Conservation (phyloP, 768 basidiomycete species). For the Jaapia argillacea region DNA sequence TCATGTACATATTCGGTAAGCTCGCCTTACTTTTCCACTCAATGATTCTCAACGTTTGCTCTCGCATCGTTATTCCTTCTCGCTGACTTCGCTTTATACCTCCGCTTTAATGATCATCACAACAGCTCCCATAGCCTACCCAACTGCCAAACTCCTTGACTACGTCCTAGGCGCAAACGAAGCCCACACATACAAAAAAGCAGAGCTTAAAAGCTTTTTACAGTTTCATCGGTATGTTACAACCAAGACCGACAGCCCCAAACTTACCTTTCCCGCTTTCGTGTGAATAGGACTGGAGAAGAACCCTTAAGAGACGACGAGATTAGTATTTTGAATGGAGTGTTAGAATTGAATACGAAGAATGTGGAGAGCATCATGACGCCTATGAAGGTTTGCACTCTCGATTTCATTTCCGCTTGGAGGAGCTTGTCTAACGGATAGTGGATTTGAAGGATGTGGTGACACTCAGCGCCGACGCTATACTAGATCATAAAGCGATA, state of each 20-base stretch:
- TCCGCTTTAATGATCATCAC: not conserved
- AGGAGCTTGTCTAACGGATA: not conserved
- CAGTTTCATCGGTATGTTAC: constrained; percentile 72
- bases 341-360: constrained; percentile 69
- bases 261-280: no score
- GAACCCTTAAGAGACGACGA: constrained; percentile 77
- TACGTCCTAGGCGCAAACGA: constrained; percentile 68
- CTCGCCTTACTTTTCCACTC: constrained; percentile 4
- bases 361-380: constrained; percentile 50
- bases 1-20: constrained; percentile 42
- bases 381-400: constrained; percentile 32
- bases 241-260: no score
- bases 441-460: constrained; percentile 58
- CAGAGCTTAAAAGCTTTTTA: constrained; percentile 64
- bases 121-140: constrained; percentile 45
- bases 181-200: constrained; percentile 67
- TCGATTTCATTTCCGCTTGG: not conserved
- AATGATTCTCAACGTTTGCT: not conserved
- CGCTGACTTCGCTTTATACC: not conserved
- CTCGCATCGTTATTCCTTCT: no score
- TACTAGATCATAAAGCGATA: constrained; percentile 71
- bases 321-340: constrained; percentile 72
- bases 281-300: constrained; percentile 58
- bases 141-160: constrained; percentile 67
- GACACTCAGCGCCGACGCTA: constrained; percentile 64